phyloP scores from a whole-genome alignment of 1,139 yeast species.

The Zygosaccharomyces sapae region DNA sequence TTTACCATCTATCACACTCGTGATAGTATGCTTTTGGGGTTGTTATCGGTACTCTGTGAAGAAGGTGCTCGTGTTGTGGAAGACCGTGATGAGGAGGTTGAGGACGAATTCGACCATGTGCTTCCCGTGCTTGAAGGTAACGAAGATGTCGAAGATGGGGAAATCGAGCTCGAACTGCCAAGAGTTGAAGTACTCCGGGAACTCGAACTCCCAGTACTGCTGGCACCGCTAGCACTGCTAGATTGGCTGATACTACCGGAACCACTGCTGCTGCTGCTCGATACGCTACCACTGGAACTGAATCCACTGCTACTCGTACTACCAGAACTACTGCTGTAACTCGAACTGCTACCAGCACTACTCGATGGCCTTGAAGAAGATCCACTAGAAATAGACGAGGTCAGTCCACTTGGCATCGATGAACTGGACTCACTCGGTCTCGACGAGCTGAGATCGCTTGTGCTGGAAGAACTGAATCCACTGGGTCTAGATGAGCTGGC shows the following conservation, averaged over 20 bases:
- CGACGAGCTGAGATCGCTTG: too few relatives aligned
- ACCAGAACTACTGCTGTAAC: too few relatives aligned
- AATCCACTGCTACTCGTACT: neutral
- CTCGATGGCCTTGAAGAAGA: too few relatives aligned
- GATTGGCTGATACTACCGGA: too few relatives aligned
- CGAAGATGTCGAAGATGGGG: constrained; percentile 9
- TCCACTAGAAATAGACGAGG: neutral
- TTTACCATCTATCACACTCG: constrained; percentile 33
- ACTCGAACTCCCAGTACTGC: constrained; percentile 5
- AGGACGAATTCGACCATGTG: constrained; percentile 14
- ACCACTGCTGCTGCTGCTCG: too few relatives aligned
- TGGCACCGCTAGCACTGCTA: neutral
- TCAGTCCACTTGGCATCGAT: neutral
- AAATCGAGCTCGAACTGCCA: constrained; percentile 6
- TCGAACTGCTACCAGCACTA: too few relatives aligned
- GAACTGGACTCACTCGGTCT: too few relatives aligned
- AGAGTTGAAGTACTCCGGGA: constrained; percentile 7
- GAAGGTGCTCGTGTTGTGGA: constrained; percentile 36
- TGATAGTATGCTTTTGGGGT: constrained; percentile 20
- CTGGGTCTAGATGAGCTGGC: neutral
- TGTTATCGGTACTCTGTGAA: too few relatives aligned
- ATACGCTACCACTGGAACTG: neutral
- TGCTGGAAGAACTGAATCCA: too few relatives aligned
- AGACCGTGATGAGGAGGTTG: constrained; percentile 9
- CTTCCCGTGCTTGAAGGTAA: constrained; percentile 12